Conservation (phyloP, 2,329 filamentous ascomycete genomes). For the Scortechinia acanthostroma region DNA sequence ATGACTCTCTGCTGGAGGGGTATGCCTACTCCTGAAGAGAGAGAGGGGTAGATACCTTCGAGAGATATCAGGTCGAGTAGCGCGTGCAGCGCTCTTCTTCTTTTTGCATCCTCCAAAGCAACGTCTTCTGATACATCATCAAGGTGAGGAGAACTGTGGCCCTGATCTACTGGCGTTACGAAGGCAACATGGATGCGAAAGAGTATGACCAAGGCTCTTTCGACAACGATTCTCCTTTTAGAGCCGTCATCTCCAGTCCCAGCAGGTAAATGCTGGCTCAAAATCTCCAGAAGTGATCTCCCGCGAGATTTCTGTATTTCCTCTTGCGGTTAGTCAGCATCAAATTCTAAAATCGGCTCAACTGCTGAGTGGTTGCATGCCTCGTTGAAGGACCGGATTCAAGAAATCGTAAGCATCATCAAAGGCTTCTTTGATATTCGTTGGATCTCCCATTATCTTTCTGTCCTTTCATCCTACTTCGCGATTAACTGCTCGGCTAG, state of each 20-base stretch:
- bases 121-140: conserved; percentile 12
- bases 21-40: conserved; percentile 29
- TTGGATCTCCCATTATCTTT: conserved; percentile 19
- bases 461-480: no score
- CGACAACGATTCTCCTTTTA: conserved; percentile 17
- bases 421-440: conserved; percentile 17
- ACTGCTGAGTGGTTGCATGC: conserved; percentile 17
- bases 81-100: conserved; percentile 22
- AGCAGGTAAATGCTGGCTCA: conserved; percentile 10
- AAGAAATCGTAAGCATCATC: conserved; percentile 21
- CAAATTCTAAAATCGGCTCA: conserved; percentile 3
- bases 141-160: conserved; percentile 4
- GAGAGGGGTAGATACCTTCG: conserved; percentile 31
- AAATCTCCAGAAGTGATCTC: conserved; percentile 20
- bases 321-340: conserved; percentile 22
- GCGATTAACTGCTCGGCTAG: no score
- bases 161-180: conserved; percentile 11
- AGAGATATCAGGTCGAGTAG: conserved; percentile 30
- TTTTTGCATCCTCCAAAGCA: conserved; percentile 26
- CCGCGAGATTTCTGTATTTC: conserved; percentile 23
- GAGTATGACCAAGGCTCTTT: conserved; percentile 20
- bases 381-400: conserved; percentile 26
- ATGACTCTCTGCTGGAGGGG: conserved; percentile 30
- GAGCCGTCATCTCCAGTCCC: neutral
- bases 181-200: conserved; percentile 21